Conservation (phyloP, 805 yeast species). For the Peterozyma toletana region DNA sequence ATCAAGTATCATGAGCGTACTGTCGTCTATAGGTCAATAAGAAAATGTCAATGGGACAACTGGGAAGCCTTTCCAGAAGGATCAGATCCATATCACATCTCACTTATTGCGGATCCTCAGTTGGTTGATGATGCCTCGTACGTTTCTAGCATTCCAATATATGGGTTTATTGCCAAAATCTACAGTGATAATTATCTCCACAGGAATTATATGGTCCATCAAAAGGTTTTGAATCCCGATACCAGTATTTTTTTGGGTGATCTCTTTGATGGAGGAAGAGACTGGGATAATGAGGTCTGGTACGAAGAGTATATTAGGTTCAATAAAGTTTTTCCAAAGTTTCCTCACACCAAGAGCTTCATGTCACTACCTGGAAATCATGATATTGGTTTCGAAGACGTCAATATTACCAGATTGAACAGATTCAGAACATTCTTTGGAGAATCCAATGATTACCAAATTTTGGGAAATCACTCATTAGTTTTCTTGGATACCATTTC, state of each 20-base stretch:
- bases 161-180: conserved; percentile 43
- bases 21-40: conserved; percentile 31
- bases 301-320: conserved; percentile 64
- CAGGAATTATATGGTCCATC: conserved; percentile 61
- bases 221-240: conserved; percentile 60
- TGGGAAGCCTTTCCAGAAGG: not conserved
- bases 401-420: conserved; percentile 45
- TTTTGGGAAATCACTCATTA: conserved; percentile 65
- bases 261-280: conserved; percentile 90
- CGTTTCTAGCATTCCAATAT: conserved; percentile 34
- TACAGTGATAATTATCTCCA: conserved; percentile 75
- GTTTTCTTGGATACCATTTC: conserved; percentile 82
- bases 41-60: conserved; percentile 21
- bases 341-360: conserved; percentile 31
- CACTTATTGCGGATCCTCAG: conserved; percentile 87
- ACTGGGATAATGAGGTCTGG: conserved; percentile 68
- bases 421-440: conserved; percentile 76
- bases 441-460: conserved; percentile 43
- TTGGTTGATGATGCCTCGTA: conserved; percentile 84
- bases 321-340: conserved; percentile 54
- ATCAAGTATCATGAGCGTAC: conserved; percentile 41
- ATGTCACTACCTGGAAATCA: conserved; percentile 79
- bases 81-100: conserved; percentile 6
- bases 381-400: conserved; percentile 89
- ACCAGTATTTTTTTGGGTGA: conserved; percentile 81